Evolutionary conservation across 2,329 filamentous ascomycete species (phyloP), one percentile per base, ranked within the genome.

Genomic region (Fusarium penzigii): DNA sequence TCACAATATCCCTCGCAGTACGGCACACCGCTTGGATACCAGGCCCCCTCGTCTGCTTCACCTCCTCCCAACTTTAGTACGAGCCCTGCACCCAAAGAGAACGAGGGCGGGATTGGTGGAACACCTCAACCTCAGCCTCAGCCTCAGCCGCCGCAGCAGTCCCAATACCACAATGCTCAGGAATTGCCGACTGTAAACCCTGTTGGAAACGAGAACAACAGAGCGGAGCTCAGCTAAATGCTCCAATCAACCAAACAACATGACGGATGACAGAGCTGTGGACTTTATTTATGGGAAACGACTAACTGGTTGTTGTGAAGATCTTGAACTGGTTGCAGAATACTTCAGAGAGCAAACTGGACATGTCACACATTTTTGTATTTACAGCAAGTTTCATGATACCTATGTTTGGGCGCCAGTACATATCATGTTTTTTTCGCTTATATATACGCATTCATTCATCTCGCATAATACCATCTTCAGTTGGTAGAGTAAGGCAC

Each of bases 151-250:
- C 46, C n/a, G n/a, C 44, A 36, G 14, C 58, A 55, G 2, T 45
- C 50, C 6, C 45, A 50, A 34, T 52, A 56, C 17, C 52, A 53
- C 3, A 25, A 25, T 25, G 59, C 61, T 5, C 62, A 56, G 32
- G 69, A 71, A 55, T 44, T 71, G 49, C 59, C 62, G n/a, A 52
- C 65, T 38, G 53, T 63, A 16, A 59, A 64, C 44, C 64, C 67
- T 3, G 3, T 70, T 25, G 70, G 70, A 5, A 64, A 62, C 3
- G 65, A 68, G 53, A 60, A 49, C 25, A 72, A 72, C 55, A 63
- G 70, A 16, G 70, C 69, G 5, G 68, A 72, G 53, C 57, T 72
- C 29, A 52, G 57, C 47, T 65, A 65, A 39, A 46, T 16, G 43
- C 16, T 17, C 39, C 11, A 16, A 5, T 3, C 17, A 34, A 43